These are phyloP conservation scores for Selaginella moellendorffii DNA, from an alignment of 75 land plant genomes.

Conservation along the genomic window DNA sequence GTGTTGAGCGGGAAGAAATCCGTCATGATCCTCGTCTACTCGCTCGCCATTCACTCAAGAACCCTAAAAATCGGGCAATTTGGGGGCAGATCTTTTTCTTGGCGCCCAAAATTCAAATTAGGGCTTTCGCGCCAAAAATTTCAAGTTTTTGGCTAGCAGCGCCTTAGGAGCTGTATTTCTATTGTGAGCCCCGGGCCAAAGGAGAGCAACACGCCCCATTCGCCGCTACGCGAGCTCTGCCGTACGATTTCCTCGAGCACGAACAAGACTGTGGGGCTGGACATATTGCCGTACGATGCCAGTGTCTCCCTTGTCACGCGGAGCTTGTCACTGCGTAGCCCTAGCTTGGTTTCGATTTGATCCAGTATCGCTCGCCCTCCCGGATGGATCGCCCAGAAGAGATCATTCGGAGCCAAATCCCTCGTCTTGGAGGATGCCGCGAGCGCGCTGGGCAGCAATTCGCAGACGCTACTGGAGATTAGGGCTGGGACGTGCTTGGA, in stretches of 20 bases:
- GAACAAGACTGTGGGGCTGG: slow-evolving; percentile 24
- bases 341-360: slow-evolving; percentile 27
- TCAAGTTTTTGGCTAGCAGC: too few species aligned
- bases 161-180: slow-evolving; percentile 31
- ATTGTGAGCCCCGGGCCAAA: slow-evolving; percentile 43
- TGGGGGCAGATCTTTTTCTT: too few species aligned
- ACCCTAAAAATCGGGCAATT: too few species aligned
- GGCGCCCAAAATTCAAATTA: too few species aligned
- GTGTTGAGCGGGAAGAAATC: background rate
- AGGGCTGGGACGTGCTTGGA: background rate
- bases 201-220: slow-evolving; percentile 31
- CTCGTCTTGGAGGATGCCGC: background rate
- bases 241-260: slow-evolving; percentile 8
- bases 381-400: slow-evolving; percentile 39
- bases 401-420: slow-evolving; percentile 19
- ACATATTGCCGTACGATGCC: slow-evolving; percentile 34
- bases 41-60: too few species aligned
- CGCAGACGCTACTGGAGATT: background rate
- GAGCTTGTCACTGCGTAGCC: slow-evolving; percentile 17
- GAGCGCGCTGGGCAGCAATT: background rate
- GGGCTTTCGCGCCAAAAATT: too few species aligned
- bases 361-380: slow-evolving; percentile 39
- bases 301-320: slow-evolving; percentile 16
- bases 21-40: too few species aligned
- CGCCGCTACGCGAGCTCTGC: slow-evolving; percentile 8